Percentiles rank a stretch among this genome's conserved stretches.
phyloP scores from a whole-genome alignment of 306 rosid species.

The Biancaea sappan region DNA sequence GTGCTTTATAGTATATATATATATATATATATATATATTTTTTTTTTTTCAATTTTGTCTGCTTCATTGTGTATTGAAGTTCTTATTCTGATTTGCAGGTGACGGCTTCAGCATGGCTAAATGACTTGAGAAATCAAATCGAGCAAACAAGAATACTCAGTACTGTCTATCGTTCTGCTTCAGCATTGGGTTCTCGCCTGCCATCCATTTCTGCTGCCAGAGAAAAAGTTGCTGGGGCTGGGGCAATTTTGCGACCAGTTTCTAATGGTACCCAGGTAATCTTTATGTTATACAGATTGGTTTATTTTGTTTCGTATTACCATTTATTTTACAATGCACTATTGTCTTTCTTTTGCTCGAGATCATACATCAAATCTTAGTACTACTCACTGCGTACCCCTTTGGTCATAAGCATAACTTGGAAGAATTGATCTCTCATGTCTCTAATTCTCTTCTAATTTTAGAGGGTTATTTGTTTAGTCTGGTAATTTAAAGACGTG shows the following conservation, averaged over 20 bases:
- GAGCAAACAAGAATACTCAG: constrained; percentile 94
- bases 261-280: constrained; percentile 94
- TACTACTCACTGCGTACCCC: background rate
- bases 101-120: constrained; percentile 97
- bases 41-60: no score
- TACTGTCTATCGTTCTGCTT: constrained; percentile 96
- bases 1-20: constrained; percentile 20
- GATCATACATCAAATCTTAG: background rate
- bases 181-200: constrained; percentile 95
- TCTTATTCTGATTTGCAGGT: constrained; percentile 55
- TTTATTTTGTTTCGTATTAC: background rate
- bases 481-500: constrained; percentile 4
- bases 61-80: background rate
- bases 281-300: background rate
- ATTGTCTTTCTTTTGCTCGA: constrained; percentile 16
- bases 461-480: constrained; percentile 5
- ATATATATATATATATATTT: no score
- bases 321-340: constrained; percentile 16
- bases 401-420: background rate
- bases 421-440: background rate
- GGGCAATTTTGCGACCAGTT: constrained; percentile 93
- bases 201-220: constrained; percentile 93
- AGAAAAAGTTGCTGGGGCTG: constrained; percentile 97
- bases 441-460: background rate
- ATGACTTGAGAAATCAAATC: constrained; percentile 94